Percentiles rank a stretch among this genome's conserved stretches.
Evolutionary conservation across 768 basidiomycete species (phyloP).

Genomic region (Tylopilus rubrobrunneus): DNA sequence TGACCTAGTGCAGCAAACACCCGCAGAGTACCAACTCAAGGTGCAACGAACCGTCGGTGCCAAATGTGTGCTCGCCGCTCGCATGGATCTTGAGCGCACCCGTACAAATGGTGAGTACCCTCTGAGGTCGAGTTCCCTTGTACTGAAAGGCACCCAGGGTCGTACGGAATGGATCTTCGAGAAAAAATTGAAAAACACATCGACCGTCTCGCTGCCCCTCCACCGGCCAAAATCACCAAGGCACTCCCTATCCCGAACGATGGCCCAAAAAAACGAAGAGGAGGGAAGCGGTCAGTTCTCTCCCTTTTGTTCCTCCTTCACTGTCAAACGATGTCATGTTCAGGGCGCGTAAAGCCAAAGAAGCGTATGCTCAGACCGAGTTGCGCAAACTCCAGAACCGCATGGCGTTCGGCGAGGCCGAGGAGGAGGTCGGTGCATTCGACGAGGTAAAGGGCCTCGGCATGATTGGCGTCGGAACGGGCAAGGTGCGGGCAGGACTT

Average conservation of each 20-base stretch:
- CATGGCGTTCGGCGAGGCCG: slow-evolving; percentile 92
- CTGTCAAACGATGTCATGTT: background rate
- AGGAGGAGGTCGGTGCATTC: slow-evolving; percentile 94
- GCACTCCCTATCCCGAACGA: slow-evolving; percentile 93
- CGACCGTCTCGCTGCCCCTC: slow-evolving; percentile 88
- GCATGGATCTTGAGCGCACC: slow-evolving; percentile 90
- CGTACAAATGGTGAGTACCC: slow-evolving; percentile 67
- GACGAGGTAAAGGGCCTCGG: slow-evolving; percentile 98
- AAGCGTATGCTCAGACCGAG: slow-evolving; percentile 96
- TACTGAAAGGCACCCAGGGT: slow-evolving; percentile 38
- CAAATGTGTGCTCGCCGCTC: slow-evolving; percentile 83
- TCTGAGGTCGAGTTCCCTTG: background rate
- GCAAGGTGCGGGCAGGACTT: slow-evolving; percentile 83
- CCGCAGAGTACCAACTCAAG: slow-evolving; percentile 86
- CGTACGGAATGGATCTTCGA: slow-evolving; percentile 76
- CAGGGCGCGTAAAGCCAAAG: slow-evolving; percentile 97
- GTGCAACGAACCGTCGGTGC: slow-evolving; percentile 92
- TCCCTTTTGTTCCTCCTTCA: background rate
- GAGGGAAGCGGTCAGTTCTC: slow-evolving; percentile 78
- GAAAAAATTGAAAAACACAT: slow-evolving; percentile 93
- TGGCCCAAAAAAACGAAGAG: slow-evolving; percentile 91
- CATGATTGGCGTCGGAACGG: slow-evolving; percentile 87
- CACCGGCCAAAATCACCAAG: slow-evolving; percentile 89
- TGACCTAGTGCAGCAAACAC: slow-evolving; percentile 79
- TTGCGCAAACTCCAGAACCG: slow-evolving; percentile 96